These are phyloP conservation scores for Trichoderma asperelloides DNA, from an alignment of 495 filamentous ascomycete genomes.

Conservation along the genomic window DNA sequence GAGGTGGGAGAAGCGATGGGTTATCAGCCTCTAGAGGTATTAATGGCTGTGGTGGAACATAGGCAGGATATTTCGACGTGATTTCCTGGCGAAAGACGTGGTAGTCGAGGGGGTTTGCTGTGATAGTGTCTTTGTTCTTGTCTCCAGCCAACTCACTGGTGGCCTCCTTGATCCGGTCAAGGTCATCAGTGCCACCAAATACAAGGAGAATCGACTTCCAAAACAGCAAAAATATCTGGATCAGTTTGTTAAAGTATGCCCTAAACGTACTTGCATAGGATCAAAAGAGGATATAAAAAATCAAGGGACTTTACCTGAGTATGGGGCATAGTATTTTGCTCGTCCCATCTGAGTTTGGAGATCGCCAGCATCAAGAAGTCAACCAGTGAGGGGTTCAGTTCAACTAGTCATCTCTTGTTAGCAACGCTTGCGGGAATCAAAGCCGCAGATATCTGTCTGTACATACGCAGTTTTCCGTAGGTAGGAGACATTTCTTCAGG, in stretches of 20 bases:
- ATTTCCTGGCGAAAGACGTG: conserved; percentile 95
- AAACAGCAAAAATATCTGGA: conserved; percentile 60
- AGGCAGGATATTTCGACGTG: conserved; percentile 96
- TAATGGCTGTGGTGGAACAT: conserved; percentile 74
- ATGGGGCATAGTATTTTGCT: conserved; percentile 35
- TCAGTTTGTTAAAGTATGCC: conserved; percentile 10
- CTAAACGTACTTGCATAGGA: not conserved
- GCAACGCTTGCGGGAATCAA: not conserved
- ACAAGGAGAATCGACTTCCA: conserved; percentile 87
- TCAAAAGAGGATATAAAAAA: not conserved
- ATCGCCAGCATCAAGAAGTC: conserved; percentile 66
- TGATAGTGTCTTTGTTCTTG: conserved; percentile 55
- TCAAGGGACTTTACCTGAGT: conserved; percentile 17
- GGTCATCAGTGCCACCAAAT: conserved; percentile 65
- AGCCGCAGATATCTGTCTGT: not conserved
- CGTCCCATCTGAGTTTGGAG: conserved; percentile 80
- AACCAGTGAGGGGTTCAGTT: conserved; percentile 59
- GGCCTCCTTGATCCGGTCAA: conserved; percentile 64
- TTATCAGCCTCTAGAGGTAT: conserved; percentile 84
- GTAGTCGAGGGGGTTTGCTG: conserved; percentile 89
- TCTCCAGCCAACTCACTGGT: conserved; percentile 43
- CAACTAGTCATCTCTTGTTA: conserved; percentile 30
- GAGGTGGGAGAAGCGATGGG: conserved; percentile 78
- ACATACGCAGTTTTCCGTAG: conserved; percentile 34
- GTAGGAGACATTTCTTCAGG: conserved; percentile 29